Conservation (phyloP, 352 stramenopile genomes). For the Elongisporangium senticosum region DNA sequence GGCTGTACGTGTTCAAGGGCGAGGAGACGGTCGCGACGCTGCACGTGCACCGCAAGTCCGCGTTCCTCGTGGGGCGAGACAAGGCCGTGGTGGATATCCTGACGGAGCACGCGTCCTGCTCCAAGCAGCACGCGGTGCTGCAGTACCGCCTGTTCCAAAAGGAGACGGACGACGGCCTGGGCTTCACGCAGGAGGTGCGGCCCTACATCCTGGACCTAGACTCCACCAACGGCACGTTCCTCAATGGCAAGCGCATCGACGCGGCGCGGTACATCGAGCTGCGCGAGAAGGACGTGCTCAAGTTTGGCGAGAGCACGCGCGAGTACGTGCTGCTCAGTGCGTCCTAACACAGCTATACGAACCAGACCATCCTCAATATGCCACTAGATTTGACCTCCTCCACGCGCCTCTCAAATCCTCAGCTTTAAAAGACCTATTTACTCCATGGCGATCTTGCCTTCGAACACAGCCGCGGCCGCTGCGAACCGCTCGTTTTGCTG, state of each 20-base stretch:
- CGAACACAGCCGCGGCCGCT: slow-evolving; percentile 76
- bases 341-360: slow-evolving; percentile 12
- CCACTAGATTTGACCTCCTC: no score
- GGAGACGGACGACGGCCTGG: slow-evolving; percentile 46
- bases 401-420: no score
- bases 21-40: slow-evolving; percentile 88
- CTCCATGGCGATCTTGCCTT: slow-evolving; percentile 86
- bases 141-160: slow-evolving; percentile 90
- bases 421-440: no score
- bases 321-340: slow-evolving; percentile 96
- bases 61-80: slow-evolving; percentile 93
- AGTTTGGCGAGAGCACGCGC: slow-evolving; percentile 94
- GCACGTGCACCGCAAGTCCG: slow-evolving; percentile 94
- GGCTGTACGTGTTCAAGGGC: slow-evolving; percentile 97
- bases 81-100: slow-evolving; percentile 92
- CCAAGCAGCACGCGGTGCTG: slow-evolving; percentile 97
- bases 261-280: slow-evolving; percentile 96
- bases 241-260: slow-evolving; percentile 95
- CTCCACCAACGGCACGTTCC: slow-evolving; percentile 96
- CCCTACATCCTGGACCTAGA: slow-evolving; percentile 99
- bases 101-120: slow-evolving; percentile 93
- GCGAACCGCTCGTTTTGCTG: slow-evolving; percentile 81
- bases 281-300: slow-evolving; percentile 93
- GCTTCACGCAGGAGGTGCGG: slow-evolving; percentile 57
- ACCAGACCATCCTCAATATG: no score